phyloP scores from a whole-genome alignment of 2,329 filamentous ascomycete genomes.

The Endocalyx cinctus region DNA sequence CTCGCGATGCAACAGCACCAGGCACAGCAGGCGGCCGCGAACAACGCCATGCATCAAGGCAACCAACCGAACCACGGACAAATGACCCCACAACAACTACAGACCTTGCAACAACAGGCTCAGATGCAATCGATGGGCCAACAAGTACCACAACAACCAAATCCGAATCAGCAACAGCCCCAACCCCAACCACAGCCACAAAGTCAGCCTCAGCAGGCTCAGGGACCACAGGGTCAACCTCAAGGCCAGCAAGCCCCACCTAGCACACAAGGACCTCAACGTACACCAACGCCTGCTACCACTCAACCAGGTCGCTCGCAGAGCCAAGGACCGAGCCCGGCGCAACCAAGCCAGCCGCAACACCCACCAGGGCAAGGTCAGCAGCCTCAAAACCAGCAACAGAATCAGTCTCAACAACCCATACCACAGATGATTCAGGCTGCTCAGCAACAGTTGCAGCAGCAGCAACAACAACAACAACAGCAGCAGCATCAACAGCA shows the following conservation, averaged over 20 bases:
- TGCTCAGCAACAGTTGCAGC: conserved; percentile 28
- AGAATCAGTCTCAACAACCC: conserved; percentile 32
- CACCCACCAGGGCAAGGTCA: conserved; percentile 15
- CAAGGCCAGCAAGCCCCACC: conserved; percentile 13
- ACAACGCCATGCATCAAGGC: conserved; percentile 37
- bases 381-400: conserved; percentile 26
- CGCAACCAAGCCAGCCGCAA: conserved; percentile 7
- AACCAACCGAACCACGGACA: conserved; percentile 30
- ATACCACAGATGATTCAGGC: no score
- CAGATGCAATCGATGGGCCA: conserved; percentile 37
- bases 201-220: conserved; percentile 10
- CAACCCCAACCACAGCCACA: conserved; percentile 25
- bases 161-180: conserved; percentile 27
- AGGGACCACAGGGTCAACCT: conserved; percentile 16
- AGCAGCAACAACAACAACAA: conserved; percentile 26
- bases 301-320: no score
- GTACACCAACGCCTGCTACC: conserved; percentile 12
- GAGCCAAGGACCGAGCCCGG: no score
- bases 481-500: conserved; percentile 34
- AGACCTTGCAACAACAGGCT: conserved; percentile 34
- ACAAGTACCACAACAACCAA: conserved; percentile 26
- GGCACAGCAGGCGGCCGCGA: conserved; percentile 36
- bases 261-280: conserved; percentile 18
- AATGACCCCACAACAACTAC: conserved; percentile 37
- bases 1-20: conserved; percentile 32